Percentiles rank a stretch among this genome's conserved stretches.
Evolutionary conservation across 2,329 filamentous ascomycete genomes (phyloP).

Genomic region (Aspergillus intermedius): DNA sequence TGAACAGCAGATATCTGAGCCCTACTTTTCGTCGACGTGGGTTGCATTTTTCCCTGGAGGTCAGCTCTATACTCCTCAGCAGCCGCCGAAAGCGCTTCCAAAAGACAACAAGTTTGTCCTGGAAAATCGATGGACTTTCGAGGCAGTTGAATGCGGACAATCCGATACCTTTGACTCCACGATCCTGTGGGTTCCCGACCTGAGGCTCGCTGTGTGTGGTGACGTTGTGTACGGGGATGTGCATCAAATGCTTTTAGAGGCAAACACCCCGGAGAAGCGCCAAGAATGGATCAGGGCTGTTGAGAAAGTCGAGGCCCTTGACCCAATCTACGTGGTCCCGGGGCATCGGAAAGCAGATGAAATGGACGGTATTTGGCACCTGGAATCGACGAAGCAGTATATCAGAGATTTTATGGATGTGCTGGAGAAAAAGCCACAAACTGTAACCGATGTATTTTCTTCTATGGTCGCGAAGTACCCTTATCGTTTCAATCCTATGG

Average conservation of each 20-base stretch:
- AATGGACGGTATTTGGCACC: slow-evolving; percentile 5
- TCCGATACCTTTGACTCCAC: slow-evolving; percentile 4
- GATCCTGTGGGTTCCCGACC: slow-evolving; percentile 4
- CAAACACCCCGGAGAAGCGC: slow-evolving; percentile 2
- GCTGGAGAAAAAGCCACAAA: background rate
- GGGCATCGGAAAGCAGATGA: slow-evolving; percentile 4
- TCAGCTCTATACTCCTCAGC: too few species aligned
- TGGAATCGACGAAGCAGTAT: slow-evolving; percentile 5
- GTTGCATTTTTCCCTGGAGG: too few species aligned
- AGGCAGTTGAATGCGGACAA: slow-evolving; percentile 3
- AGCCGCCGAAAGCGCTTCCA: too few species aligned
- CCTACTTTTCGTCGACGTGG: too few species aligned
- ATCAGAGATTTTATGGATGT: slow-evolving; percentile 2
- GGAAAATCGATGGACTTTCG: slow-evolving; percentile 1
- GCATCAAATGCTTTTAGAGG: slow-evolving; percentile 6
- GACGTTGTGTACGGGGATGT: slow-evolving; percentile 6
- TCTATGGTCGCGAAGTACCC: too few species aligned
- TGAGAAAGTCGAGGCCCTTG: slow-evolving; percentile 6
- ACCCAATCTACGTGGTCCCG: slow-evolving; percentile 4
- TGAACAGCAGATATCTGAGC: too few species aligned
- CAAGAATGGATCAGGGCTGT: slow-evolving; percentile 6
- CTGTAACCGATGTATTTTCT: too few species aligned
- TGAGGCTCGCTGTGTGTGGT: slow-evolving; percentile 4
- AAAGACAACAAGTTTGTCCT: too few species aligned
- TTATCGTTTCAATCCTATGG: too few species aligned